These are phyloP conservation scores for Asterochloris erici DNA, from an alignment of 139 green algal species.

Conservation along the genomic window DNA sequence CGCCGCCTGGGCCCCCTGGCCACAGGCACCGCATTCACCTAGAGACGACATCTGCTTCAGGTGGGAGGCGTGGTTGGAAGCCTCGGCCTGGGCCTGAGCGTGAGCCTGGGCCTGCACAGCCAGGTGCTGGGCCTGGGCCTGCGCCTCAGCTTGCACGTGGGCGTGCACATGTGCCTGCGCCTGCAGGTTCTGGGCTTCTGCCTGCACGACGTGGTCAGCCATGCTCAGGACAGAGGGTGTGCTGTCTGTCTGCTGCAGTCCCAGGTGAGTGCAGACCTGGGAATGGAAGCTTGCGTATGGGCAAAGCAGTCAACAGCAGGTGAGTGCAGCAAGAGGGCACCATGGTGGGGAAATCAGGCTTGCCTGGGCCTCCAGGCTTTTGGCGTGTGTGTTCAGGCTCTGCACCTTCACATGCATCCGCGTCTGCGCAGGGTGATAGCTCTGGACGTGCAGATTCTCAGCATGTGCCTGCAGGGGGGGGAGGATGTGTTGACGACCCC, in stretches of 20 bases:
- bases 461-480: constrained; percentile 36
- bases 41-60: constrained; percentile 7
- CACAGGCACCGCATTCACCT: not conserved
- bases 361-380: constrained; percentile 30
- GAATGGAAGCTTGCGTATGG: no score
- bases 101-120: constrained; percentile 24
- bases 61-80: constrained; percentile 11
- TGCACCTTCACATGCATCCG: constrained; percentile 34
- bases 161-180: constrained; percentile 27
- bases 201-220: not conserved
- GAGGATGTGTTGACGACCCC: not conserved
- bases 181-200: constrained; percentile 33
- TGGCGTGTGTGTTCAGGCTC: constrained; percentile 39
- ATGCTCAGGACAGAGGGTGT: no score
- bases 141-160: constrained; percentile 25
- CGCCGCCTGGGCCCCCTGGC: no score
- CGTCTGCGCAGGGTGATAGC: constrained; percentile 30
- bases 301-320: no score
- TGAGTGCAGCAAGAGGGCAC: no score
- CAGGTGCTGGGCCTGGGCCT: constrained; percentile 29
- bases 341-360: not conserved
- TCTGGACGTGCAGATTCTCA: constrained; percentile 31
- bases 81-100: constrained; percentile 22
- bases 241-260: no score
- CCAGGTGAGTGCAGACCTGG: no score